phyloP scores from a whole-genome alignment of 2,329 filamentous ascomycete genomes.

The Diaporthe sp. region DNA sequence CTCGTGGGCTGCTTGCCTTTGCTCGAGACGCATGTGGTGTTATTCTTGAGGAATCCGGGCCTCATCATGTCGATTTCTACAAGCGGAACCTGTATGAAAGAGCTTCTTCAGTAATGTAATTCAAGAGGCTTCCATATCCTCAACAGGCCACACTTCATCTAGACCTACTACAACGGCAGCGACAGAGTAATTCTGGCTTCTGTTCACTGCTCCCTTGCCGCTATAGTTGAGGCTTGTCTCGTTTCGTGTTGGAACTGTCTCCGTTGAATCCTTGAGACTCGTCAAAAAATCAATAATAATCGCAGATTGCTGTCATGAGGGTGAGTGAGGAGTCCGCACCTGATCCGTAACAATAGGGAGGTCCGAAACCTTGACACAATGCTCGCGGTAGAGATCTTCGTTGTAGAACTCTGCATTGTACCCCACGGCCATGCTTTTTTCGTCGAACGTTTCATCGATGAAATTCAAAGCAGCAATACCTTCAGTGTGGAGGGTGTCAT shows the following conservation, averaged over 20 bases:
- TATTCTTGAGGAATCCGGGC: not conserved
- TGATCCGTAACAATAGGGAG: not conserved
- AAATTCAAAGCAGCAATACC: not conserved
- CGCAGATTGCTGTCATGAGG: too few relatives aligned
- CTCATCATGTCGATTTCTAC: conserved; percentile 12
- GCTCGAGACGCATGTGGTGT: not conserved
- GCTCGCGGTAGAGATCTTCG: not conserved
- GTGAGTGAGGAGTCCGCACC: too few relatives aligned
- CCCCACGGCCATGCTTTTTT: not conserved
- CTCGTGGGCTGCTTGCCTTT: not conserved
- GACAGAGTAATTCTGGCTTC: not conserved
- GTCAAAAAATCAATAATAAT: too few relatives aligned
- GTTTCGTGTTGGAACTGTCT: too few relatives aligned
- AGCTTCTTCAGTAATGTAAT: not conserved
- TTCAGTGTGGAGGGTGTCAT: not conserved
- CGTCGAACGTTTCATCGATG: not conserved
- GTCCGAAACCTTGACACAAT: not conserved
- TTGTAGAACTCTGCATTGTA: not conserved
- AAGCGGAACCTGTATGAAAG: not conserved
- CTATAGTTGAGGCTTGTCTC: not conserved
- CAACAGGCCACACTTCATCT: too few relatives aligned
- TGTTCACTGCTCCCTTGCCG: not conserved
- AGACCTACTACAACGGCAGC: not conserved
- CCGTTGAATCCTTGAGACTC: not conserved
- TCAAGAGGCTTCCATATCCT: too few relatives aligned